Evolutionary conservation across 1,139 yeast species (phyloP).

Genomic region (Debaryomyces nepalensis): DNA sequence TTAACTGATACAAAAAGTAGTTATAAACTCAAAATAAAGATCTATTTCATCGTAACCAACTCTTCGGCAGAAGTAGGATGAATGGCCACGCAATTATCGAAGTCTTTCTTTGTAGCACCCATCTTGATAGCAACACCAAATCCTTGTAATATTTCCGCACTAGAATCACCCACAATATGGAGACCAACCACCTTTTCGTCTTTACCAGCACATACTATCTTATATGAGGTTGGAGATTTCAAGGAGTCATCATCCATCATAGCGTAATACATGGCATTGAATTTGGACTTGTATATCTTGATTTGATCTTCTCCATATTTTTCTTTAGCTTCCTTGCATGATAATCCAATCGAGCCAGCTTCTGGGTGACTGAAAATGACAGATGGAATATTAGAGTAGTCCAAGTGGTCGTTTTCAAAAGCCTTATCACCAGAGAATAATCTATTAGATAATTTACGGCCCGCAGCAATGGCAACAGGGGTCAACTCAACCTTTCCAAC

Average conservation of each 20-base stretch:
- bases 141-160: conserved; percentile 95
- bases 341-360: conserved; percentile 89
- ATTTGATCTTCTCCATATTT: conserved; percentile 81
- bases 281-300: conserved; percentile 80
- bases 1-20: no score
- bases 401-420: conserved; percentile 74
- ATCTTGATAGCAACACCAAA: conserved; percentile 96
- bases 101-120: conserved; percentile 97
- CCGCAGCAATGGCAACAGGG: conserved; percentile 99
- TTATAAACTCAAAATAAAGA: background rate
- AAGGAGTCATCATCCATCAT: conserved; percentile 67
- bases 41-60: conserved; percentile 79
- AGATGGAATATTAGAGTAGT: conserved; percentile 84
- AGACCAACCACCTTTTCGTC: conserved; percentile 95
- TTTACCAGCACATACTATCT: conserved; percentile 74
- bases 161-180: conserved; percentile 87
- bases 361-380: conserved; percentile 97
- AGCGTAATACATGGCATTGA: conserved; percentile 93
- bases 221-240: conserved; percentile 88
- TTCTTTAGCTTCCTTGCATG: conserved; percentile 74
- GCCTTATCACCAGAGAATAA: conserved; percentile 76
- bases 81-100: conserved; percentile 94
- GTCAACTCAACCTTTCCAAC: conserved; percentile 91
- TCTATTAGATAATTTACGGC: conserved; percentile 90
- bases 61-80: conserved; percentile 99